phyloP scores from a whole-genome alignment of 2,329 filamentous ascomycete species.

The Ceratocystis lukuohia region DNA sequence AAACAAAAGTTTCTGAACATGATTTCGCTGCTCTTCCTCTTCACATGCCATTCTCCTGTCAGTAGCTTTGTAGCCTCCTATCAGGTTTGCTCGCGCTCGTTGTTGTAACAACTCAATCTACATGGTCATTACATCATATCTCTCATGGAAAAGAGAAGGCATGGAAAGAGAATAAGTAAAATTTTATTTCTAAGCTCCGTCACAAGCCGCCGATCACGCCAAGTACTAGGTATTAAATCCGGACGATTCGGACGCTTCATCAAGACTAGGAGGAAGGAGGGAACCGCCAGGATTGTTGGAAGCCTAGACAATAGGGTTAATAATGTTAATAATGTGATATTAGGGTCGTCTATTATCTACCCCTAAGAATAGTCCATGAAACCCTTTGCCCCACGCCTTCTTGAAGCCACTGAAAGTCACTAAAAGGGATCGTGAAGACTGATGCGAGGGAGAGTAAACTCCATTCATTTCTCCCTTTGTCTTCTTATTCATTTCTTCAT shows the following conservation, averaged over 20 bases:
- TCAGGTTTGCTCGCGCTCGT: no score
- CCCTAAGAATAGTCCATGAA: conserved; percentile 6
- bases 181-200: not conserved
- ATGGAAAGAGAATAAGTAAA: not conserved
- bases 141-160: no score
- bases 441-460: not conserved
- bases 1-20: no score
- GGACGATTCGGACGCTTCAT: not conserved
- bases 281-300: not conserved
- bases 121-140: no score
- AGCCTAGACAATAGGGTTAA: not conserved
- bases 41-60: no score
- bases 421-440: conserved; percentile 1
- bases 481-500: not conserved
- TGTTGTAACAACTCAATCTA: no score
- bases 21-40: no score
- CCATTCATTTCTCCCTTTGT: not conserved
- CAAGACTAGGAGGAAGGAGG: not conserved
- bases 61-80: no score
- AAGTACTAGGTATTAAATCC: not conserved
- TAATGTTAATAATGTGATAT: not conserved
- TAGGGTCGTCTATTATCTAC: not conserved
- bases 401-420: not conserved
- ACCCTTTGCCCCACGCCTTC: conserved; percentile 1
- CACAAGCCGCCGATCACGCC: not conserved